Percentiles rank a stretch among this genome's conserved stretches.
phyloP scores from a whole-genome alignment of 2,329 filamentous ascomycete genomes.

The Clarireedia monteithiana region DNA sequence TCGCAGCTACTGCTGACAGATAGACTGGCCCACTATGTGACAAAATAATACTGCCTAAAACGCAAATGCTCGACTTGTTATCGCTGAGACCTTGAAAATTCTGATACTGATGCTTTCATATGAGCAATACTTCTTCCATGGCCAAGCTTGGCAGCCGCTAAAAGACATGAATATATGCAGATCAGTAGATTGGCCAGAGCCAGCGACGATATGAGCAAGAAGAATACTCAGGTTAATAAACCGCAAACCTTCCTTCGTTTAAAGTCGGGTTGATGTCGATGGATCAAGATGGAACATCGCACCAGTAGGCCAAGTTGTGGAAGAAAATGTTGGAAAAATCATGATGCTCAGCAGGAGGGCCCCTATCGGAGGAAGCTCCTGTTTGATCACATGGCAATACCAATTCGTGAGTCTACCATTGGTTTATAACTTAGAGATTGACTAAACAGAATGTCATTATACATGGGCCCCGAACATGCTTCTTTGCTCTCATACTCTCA shows the following conservation, averaged over 20 bases:
- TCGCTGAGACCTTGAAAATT: slow-evolving; percentile 35
- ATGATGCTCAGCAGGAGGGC: neutral
- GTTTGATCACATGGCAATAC: slow-evolving; percentile 29
- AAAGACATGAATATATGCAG: slow-evolving; percentile 2
- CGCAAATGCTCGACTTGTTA: slow-evolving; percentile 30
- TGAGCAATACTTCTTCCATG: slow-evolving; percentile 35
- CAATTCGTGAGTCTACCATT: slow-evolving; percentile 38
- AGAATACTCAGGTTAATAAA: slow-evolving; percentile 36
- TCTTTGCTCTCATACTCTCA: slow-evolving; percentile 48
- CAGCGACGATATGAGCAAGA: slow-evolving; percentile 36
- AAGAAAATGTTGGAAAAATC: neutral
- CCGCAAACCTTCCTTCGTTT: slow-evolving; percentile 39
- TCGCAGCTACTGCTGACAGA: no score
- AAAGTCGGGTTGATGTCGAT: slow-evolving; percentile 43
- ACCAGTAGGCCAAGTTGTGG: no score
- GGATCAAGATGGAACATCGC: slow-evolving; percentile 38
- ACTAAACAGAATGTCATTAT: slow-evolving; percentile 40
- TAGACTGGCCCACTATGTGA: no score
- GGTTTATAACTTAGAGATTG: slow-evolving; percentile 33
- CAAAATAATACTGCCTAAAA: no score
- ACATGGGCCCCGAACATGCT: slow-evolving; percentile 32
- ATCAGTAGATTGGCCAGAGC: neutral
- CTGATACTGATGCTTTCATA: slow-evolving; percentile 38
- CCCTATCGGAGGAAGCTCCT: neutral
- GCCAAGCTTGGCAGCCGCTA: slow-evolving; percentile 16